Percentiles rank a stretch among this genome's conserved stretches.
Conservation (phyloP, 306 rosid genomes). For the Arachis hypogaea region DNA sequence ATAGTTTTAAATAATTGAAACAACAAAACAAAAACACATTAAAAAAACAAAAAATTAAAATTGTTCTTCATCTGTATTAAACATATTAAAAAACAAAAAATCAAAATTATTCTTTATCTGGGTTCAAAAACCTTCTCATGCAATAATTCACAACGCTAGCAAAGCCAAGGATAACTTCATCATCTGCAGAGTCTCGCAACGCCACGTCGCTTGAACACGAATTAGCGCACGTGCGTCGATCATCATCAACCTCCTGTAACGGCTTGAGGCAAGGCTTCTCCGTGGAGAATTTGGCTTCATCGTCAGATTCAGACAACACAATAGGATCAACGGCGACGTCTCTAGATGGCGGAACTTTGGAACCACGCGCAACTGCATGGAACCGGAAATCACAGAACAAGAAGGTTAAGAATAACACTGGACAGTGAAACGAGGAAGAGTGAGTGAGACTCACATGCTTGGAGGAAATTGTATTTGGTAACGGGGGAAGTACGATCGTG, state of each 20-base stretch:
- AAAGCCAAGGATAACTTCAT: conserved; percentile 31
- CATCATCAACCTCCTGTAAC: conserved; percentile 32
- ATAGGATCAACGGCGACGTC: conserved; percentile 37
- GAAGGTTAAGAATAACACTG: neutral
- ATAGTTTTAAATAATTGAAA: no score
- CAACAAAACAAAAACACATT: no score
- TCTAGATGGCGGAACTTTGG: conserved; percentile 22
- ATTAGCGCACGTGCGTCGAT: conserved; percentile 14
- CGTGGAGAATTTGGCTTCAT: conserved; percentile 18
- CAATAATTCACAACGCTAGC: conserved; percentile 22
- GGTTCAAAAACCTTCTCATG: no score
- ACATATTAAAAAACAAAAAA: no score
- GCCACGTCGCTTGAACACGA: conserved; percentile 12
- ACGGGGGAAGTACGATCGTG: conserved; percentile 36
- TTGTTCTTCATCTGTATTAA: no score
- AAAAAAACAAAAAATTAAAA: no score
- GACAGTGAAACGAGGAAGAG: neutral
- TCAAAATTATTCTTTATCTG: no score
- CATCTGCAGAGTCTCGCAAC: conserved; percentile 36
- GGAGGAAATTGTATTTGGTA: conserved; percentile 56
- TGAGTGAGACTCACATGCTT: conserved; percentile 46
- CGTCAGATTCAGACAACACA: conserved; percentile 29
- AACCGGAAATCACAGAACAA: neutral
- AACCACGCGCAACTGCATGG: conserved; percentile 40
- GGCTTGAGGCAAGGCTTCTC: conserved; percentile 30